Conservation (phyloP, 2,329 filamentous ascomycete genomes). For the Westerdykella aurantiaca region DNA sequence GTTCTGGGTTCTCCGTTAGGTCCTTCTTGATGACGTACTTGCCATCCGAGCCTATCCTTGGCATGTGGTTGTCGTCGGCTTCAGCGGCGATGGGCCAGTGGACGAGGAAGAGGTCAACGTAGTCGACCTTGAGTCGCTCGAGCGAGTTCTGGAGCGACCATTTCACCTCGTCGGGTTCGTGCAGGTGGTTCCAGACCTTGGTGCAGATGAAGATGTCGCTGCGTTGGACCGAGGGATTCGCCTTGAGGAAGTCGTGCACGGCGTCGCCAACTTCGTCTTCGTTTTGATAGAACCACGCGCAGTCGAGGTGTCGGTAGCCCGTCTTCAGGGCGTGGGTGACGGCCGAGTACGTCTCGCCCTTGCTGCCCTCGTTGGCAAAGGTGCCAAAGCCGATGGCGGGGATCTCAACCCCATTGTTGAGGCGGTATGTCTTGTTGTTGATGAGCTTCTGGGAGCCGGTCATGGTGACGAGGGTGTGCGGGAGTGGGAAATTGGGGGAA, state of each 20-base stretch:
- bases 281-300: slow-evolving; percentile 67
- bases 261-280: slow-evolving; percentile 65
- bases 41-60: slow-evolving; percentile 51
- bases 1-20: slow-evolving; percentile 61
- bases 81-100: slow-evolving; percentile 54
- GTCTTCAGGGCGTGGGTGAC: slow-evolving; percentile 53
- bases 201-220: slow-evolving; percentile 66
- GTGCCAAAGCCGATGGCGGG: slow-evolving; percentile 68
- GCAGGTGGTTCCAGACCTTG: slow-evolving; percentile 58
- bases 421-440: slow-evolving; percentile 44
- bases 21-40: slow-evolving; percentile 60
- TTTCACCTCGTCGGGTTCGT: slow-evolving; percentile 55
- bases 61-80: slow-evolving; percentile 48
- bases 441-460: slow-evolving; percentile 15
- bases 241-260: slow-evolving; percentile 53
- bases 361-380: slow-evolving; percentile 64
- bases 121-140: slow-evolving; percentile 54
- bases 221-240: slow-evolving; percentile 51
- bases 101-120: slow-evolving; percentile 67
- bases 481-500: neutral
- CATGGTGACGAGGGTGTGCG: slow-evolving; percentile 15
- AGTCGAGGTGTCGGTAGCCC: slow-evolving; percentile 62
- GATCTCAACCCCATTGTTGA: slow-evolving; percentile 57
- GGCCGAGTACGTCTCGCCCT: slow-evolving; percentile 49
- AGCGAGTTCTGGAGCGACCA: slow-evolving; percentile 57